Base-by-base conservation (phyloP, 495 filamentous ascomycete species). In the Tuber umbilicatum region DNA sequence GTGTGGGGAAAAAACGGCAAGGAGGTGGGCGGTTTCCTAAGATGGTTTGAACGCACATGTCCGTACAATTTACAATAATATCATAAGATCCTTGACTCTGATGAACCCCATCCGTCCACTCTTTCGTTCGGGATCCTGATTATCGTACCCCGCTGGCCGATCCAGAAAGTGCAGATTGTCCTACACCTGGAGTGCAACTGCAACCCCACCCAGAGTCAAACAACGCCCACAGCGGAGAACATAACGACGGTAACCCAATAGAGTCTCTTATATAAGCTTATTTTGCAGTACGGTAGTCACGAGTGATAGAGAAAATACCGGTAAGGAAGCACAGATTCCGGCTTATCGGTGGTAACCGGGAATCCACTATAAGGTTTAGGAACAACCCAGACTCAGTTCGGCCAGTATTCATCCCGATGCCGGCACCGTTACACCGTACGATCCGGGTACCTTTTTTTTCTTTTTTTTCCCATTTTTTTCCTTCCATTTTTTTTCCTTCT, bases 21-120 rank as follows among this genome's bases (percentile, higher is more conserved):
- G 55, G 12, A 3, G 4, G 27, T 6, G 27, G 27, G 55, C 14
- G 31, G 27, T 31, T 35, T 50, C 6, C 55, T 31, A 35, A 64
- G 14, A 64, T 64, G 55, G 55, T 16, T 64, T 64, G 12, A 64
- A 64, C 4, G 55, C 27, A 64, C 27, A 64, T 64, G 55, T 31
- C 55, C 27, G 27, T 31, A 27, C 55, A 64, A 64, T 64, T 64
- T 64, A 55, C 50, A 55, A 64, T 64, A 64, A 64, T 64, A 35
- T 7, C 27, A 64, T 64, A 64, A 64, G 27, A 64, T 10, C 27
- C 27, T 64, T 35, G 55, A 64, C 50, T 60, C n/a, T 9, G 47
- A 55, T 27, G 50, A 60, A 27, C 9, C 50, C 21, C n/a, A 19
- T 35, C 27, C 55, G 1, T 64, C 27, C 14, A 14, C 31, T 60